Conservation (phyloP, 2,329 filamentous ascomycete genomes). For the Calonectria hongkongensis region DNA sequence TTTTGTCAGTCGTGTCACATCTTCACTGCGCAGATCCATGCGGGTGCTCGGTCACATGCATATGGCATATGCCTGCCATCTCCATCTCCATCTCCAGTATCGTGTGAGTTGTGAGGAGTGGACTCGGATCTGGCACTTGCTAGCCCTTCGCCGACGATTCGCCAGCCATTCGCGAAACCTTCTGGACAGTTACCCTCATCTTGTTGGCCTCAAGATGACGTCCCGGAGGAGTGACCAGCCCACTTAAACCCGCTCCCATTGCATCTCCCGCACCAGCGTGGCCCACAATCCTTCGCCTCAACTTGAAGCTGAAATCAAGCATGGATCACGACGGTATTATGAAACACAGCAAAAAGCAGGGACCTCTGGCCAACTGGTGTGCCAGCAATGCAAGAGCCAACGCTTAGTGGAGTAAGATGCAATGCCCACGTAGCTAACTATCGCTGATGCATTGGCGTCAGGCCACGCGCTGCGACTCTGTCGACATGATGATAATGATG, state of each 20-base stretch:
- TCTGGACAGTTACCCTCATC: slow-evolving; percentile 24
- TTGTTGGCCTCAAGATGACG: slow-evolving; percentile 38
- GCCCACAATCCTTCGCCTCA: slow-evolving; percentile 51
- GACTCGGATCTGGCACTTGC: slow-evolving; percentile 47
- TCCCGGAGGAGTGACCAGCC: slow-evolving; percentile 15
- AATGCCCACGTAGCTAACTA: slow-evolving; percentile 45
- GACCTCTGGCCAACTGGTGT: slow-evolving; percentile 29
- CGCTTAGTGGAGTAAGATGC: slow-evolving; percentile 48
- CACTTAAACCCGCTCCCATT: slow-evolving; percentile 36
- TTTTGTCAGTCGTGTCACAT: slow-evolving; percentile 44
- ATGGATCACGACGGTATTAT: slow-evolving; percentile 42
- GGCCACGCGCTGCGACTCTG: slow-evolving; percentile 47
- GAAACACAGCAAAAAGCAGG: slow-evolving; percentile 40
- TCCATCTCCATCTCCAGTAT: slow-evolving; percentile 26
- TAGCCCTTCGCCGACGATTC: slow-evolving; percentile 19
- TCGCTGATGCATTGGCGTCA: slow-evolving; percentile 51
- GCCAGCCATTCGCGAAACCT: slow-evolving; percentile 31
- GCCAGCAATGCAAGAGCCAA: slow-evolving; percentile 51
- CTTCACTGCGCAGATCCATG: slow-evolving; percentile 48
- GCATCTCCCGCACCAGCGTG: slow-evolving; percentile 44
- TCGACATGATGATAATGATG: slow-evolving; percentile 39
- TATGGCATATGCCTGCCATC: slow-evolving; percentile 39
- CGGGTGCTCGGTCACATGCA: slow-evolving; percentile 54
- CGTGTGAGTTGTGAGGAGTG: slow-evolving; percentile 35
- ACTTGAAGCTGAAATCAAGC: slow-evolving; percentile 49